phyloP scores from a whole-genome alignment of 2,329 filamentous ascomycete species.

The Clonostachys byssicola region DNA sequence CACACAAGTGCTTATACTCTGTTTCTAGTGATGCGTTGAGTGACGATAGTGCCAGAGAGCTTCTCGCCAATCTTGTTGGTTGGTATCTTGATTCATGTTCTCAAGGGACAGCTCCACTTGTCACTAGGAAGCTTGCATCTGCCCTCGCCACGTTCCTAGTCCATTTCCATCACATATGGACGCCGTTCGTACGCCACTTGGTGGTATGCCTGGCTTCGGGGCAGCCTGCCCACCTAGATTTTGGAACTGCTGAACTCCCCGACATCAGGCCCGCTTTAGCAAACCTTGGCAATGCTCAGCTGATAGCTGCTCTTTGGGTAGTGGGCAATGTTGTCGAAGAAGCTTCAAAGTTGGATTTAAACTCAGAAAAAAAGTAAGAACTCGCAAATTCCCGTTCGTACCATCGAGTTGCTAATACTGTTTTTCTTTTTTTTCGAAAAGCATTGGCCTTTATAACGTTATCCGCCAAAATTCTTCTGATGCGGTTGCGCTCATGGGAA shows the following conservation, averaged over 20 bases:
- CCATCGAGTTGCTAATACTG: conserved; percentile 15
- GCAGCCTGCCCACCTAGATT: conserved; percentile 13
- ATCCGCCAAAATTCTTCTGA: conserved; percentile 35
- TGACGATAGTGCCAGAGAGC: conserved; percentile 51
- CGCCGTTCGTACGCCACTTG: conserved; percentile 59
- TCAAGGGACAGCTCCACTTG: conserved; percentile 51
- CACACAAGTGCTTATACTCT: not conserved
- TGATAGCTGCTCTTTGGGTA: conserved; percentile 62
- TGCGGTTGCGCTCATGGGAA: conserved; percentile 30
- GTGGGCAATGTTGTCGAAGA: conserved; percentile 30
- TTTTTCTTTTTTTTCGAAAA: conserved; percentile 9
- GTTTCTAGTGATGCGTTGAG: conserved; percentile 40
- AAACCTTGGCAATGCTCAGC: conserved; percentile 36
- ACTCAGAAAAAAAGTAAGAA: conserved; percentile 36
- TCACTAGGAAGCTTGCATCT: conserved; percentile 72
- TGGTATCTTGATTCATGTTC: conserved; percentile 57
- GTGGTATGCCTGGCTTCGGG: conserved; percentile 43
- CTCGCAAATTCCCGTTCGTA: no score
- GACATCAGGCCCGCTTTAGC: conserved; percentile 32
- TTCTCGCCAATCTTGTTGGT: conserved; percentile 56
- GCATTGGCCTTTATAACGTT: conserved; percentile 29
- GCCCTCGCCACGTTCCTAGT: conserved; percentile 73
- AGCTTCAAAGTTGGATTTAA: conserved; percentile 56
- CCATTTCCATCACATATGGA: conserved; percentile 65
- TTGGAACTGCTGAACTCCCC: conserved; percentile 27